Base-by-base conservation (phyloP, 148 eudicot species). In the Rhododendron ferrugineum region DNA sequence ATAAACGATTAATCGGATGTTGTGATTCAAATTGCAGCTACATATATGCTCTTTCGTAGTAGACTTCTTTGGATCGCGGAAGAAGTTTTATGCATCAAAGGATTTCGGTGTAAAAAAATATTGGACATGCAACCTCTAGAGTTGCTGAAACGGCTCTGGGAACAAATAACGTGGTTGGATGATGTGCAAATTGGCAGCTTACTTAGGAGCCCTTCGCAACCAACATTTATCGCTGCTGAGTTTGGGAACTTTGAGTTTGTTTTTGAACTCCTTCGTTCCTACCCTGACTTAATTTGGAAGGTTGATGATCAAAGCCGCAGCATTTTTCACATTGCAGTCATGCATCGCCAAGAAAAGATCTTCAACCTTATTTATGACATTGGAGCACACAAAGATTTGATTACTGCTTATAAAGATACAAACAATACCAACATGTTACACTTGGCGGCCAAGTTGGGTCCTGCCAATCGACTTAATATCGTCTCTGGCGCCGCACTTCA, bases 231-330 rank as follows among this genome's bases (percentile, higher is more conserved):
- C 0, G 91, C 91, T 14, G 87, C 86, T 16, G 89, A 84, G 64
- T 80, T 78, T 5, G 94, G 94, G 81, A 92, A 89, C 52, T 85
- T 84, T 4, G 91, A 86, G 16, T 92, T 89, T 62, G 37, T 90
- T 2, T 82, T 73, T 3, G 83, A 79, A 16, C 86, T 90, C 4
- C 79, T 92, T 32, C 88, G n/a, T 3, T 78, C 87, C 9, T 89
- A 90, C 47, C 94, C 94, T 28, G 90, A 92, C 81, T 85, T 92
- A 2, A 80, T 90, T 20, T 92, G 91, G 89, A 87, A 90, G 68
- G 89, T 86, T 22, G 90, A 92, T 62, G 88, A 87, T 13, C 54
- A 87, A 16, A 84, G 82, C 11, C 86, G 84, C 14, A 89, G 89
- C 87, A 89, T 92, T 18, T 92, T 92, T 81, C 93, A 92, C 78